Conservation (phyloP, 495 filamentous ascomycete species). For the Aspergillus asperescens region DNA sequence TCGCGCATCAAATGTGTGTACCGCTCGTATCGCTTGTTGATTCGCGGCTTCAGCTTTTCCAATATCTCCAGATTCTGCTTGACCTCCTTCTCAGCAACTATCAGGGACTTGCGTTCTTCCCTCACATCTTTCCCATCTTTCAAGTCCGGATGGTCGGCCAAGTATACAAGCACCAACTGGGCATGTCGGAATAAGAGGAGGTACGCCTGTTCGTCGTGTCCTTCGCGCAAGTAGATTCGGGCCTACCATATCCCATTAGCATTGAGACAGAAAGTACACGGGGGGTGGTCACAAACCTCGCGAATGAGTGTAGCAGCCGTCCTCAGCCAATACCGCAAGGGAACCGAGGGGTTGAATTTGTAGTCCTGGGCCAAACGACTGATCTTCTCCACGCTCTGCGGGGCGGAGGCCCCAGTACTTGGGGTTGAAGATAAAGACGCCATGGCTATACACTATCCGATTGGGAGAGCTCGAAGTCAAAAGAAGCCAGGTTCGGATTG, state of each 20-base stretch:
- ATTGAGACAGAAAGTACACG: background rate
- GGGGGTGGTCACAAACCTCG: slow-evolving; percentile 52
- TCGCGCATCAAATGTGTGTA: slow-evolving; percentile 52
- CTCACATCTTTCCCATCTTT: slow-evolving; percentile 45
- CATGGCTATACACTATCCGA: slow-evolving; percentile 17
- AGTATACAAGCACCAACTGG: slow-evolving; percentile 57
- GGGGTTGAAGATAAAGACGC: slow-evolving; percentile 21
- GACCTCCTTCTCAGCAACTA: slow-evolving; percentile 51
- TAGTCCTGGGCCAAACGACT: slow-evolving; percentile 65
- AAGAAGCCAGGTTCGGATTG: background rate
- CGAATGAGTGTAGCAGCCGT: slow-evolving; percentile 71
- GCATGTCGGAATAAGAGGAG: slow-evolving; percentile 80
- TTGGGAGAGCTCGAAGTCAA: background rate
- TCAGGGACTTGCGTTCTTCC: slow-evolving; percentile 43
- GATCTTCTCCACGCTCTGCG: slow-evolving; percentile 70
- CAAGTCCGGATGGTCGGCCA: slow-evolving; percentile 55
- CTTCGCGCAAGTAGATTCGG: slow-evolving; percentile 75
- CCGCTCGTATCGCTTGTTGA: slow-evolving; percentile 59
- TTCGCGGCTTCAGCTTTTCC: slow-evolving; percentile 60
- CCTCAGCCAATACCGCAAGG: slow-evolving; percentile 74
- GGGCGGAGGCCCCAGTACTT: slow-evolving; percentile 27
- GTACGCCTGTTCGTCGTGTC: slow-evolving; percentile 81
- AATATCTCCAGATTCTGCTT: slow-evolving; percentile 50
- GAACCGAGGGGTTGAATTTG: slow-evolving; percentile 68
- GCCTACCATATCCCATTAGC: slow-evolving; percentile 43